Base-by-base conservation (phyloP, 2,329 filamentous ascomycete genomes). In the Graphilbum fragrans region DNA sequence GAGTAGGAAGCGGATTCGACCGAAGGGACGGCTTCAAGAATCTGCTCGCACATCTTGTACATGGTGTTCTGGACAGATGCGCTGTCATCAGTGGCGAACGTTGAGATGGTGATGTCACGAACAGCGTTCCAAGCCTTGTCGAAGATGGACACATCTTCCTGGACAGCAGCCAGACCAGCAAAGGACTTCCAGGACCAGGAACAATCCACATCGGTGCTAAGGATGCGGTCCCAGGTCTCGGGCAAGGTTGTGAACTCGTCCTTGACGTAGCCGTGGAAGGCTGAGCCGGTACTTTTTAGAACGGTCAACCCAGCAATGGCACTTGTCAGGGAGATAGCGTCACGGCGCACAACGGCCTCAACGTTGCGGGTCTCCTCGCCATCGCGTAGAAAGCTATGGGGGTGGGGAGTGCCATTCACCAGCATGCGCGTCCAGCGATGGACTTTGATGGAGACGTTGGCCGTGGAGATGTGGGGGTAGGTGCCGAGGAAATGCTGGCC, bases 31-130 rank as follows among this genome's bases (percentile, higher is more conserved):
- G 70, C 76, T 9, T 74, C 81, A 41, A 98, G 69, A 51, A 98
- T 94, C 60, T 81, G 69, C 60, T 90, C 82, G 53, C 76, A 80
- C 90, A 98, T 98, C 70, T 95, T 93, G 70, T 95, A 98, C 92
- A 98, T 96, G 46, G 90, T 96, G 53, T 80, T 81, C 66, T 98
- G 92, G 20, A 98, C 92, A 53, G 86, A 94, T 37, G 92, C 85
- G 54, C 86, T 94, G 57, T 87, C 72, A 56, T 98, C 88, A 56
- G 81, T 76, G 34, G 92, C 90, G 55, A 98, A 98, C 0, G 80
- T 84, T 65, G 84, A 83, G 60, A 95, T 71, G n/a, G 88, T 95
- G 58, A 93, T 92, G 41, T 70, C 67, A 46, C 86, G 73, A n/a
- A 86, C 86, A 41, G 72, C 70, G 49, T 79, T 69, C 73, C 81